These are phyloP conservation scores for Naganishia antarctica DNA, from an alignment of 768 basidiomycete species.

Conservation along the genomic window DNA sequence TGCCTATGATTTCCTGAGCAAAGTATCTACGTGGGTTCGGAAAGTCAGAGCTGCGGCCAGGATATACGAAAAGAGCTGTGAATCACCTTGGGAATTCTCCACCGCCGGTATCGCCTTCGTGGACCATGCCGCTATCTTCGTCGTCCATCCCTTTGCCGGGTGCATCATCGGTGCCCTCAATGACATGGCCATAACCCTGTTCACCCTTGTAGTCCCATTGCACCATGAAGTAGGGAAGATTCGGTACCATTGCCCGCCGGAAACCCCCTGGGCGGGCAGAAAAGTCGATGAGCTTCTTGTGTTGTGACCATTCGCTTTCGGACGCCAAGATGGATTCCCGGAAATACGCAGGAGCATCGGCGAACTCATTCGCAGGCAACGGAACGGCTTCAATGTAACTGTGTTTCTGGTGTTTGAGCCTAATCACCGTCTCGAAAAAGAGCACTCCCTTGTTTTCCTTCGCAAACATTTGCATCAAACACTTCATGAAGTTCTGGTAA, in stretches of 20 bases:
- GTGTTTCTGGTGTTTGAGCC: conserved; percentile 79
- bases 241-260: conserved; percentile 88
- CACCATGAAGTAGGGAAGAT: conserved; percentile 97
- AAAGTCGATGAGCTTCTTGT: conserved; percentile 95
- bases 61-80: not conserved
- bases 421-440: conserved; percentile 90
- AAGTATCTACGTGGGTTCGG: conserved; percentile 64
- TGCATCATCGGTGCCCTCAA: conserved; percentile 76
- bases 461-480: conserved; percentile 88
- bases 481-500: conserved; percentile 75
- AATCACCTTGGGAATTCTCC: conserved; percentile 81
- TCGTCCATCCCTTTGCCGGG: conserved; percentile 54
- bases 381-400: conserved; percentile 92
- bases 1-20: conserved; percentile 90
- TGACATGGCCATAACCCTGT: conserved; percentile 96
- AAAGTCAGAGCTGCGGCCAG: not conserved
- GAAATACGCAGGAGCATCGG: conserved; percentile 87
- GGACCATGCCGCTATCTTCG: conserved; percentile 62
- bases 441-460: conserved; percentile 88
- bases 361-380: conserved; percentile 79
- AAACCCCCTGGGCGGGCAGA: conserved; percentile 84
- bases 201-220: conserved; percentile 98
- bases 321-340: conserved; percentile 90
- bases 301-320: conserved; percentile 96
- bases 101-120: conserved; percentile 83